Evolutionary conservation across 2,329 filamentous ascomycete species (phyloP).

Genomic region (Hirsutella rhossiliensis): DNA sequence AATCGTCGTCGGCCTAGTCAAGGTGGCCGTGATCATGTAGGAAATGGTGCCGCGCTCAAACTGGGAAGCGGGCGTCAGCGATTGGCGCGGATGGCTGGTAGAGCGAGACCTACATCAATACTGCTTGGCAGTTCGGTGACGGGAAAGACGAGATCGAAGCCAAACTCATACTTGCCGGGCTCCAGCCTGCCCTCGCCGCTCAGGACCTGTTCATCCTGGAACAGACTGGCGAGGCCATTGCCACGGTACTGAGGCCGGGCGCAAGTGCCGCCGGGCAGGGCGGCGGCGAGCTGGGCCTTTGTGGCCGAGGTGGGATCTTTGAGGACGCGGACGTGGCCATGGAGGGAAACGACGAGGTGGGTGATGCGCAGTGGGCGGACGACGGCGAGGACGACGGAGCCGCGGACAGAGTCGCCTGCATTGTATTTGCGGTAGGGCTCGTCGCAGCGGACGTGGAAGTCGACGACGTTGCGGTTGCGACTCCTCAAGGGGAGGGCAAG

Average conservation of each 20-base stretch:
- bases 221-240: slow-evolving; percentile 69
- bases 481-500: slow-evolving; percentile 37
- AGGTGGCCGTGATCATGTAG: slow-evolving; percentile 79
- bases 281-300: slow-evolving; percentile 34
- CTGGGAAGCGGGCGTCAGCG: slow-evolving; percentile 31
- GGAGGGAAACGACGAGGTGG: slow-evolving; percentile 65
- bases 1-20: slow-evolving; percentile 82
- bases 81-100: not conserved
- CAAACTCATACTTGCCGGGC: slow-evolving; percentile 66
- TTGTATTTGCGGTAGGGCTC: slow-evolving; percentile 68
- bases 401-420: slow-evolving; percentile 63
- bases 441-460: slow-evolving; percentile 67
- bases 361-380: slow-evolving; percentile 67
- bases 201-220: slow-evolving; percentile 70
- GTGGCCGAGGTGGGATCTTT: slow-evolving; percentile 51
- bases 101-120: slow-evolving; percentile 61
- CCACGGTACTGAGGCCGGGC: slow-evolving; percentile 48
- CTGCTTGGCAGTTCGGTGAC: slow-evolving; percentile 69
- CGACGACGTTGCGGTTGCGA: slow-evolving; percentile 53
- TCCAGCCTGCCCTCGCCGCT: slow-evolving; percentile 68
- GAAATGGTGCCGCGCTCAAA: slow-evolving; percentile 91
- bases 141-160: slow-evolving; percentile 62
- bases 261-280: slow-evolving; percentile 25
- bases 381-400: slow-evolving; percentile 60
- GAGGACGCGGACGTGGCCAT: slow-evolving; percentile 70